Evolutionary conservation across 2,329 filamentous ascomycete species (phyloP), one percentile per base, ranked within the genome.

Genomic region (Aureobasidium sp.): DNA sequence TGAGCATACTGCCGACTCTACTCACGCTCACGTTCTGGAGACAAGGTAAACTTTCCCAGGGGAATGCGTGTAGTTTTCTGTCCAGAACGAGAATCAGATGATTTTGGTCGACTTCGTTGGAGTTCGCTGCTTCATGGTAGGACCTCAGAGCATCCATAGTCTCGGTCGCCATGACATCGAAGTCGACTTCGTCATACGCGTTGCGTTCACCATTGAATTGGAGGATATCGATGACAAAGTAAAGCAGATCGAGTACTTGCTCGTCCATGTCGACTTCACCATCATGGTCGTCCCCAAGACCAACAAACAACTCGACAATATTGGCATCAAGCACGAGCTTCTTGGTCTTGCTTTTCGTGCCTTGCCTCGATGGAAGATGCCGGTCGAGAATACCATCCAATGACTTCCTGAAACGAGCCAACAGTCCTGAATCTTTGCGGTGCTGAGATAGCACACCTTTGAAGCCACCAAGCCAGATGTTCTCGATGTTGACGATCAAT

Each of bases 191-290:
- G 68, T 99, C 94, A 74, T 97, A 97, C 0, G 95, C 94, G 71
- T 97, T 99, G 51, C 86, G 84, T 75, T 99, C 95, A 16, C 94
- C 94, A 67, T 96, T 90, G 74, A 99, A 97, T 72, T 97, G 94
- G 3, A 99, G 80, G 57, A 97, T 92, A 69, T 99, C 94, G 6
- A 99, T 87, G 1, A 97, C 89, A 71, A 97, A 97, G 75, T 97
- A 97, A 3, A 99, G 82, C 32, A 99, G 78, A 71, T 99, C 94
- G 67, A 88, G 91, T n/a, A 99, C 77, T 0, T 88, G 85, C 69
- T 97, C 93, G 65, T 97, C 93, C 27, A 95, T 82, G 64, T 96
- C 91, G 62, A 78, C 76, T 8, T 86, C 84, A 1, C 86, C 82
- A 8, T 82, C 81, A 0, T 83, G 83, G 2, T 90, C 83, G 68